Conservation (phyloP, 352 stramenopile species). For the Phytopythium litorale region DNA sequence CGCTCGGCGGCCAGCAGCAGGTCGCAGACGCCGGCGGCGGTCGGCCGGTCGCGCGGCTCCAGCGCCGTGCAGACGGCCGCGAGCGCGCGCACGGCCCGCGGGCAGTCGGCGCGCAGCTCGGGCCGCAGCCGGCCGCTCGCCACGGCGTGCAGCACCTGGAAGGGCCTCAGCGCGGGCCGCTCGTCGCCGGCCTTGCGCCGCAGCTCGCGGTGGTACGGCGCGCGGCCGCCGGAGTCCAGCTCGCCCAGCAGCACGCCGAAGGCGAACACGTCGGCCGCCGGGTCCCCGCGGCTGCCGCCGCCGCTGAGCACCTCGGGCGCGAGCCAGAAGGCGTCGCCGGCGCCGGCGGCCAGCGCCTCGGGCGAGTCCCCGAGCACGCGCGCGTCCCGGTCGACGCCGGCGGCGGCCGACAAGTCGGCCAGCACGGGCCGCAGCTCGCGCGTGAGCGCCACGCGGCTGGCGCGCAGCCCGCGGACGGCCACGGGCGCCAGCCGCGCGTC, state of each 20-base stretch:
- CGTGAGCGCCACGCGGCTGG: constrained; percentile 20
- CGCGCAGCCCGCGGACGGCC: constrained; percentile 19
- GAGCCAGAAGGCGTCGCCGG: constrained; percentile 25
- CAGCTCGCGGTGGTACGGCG: constrained; percentile 16
- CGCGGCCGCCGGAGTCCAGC: constrained; percentile 32
- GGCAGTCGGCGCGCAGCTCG: constrained; percentile 24
- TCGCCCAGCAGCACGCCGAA: constrained; percentile 52
- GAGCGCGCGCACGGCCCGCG: constrained; percentile 20
- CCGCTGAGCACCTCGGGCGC: constrained; percentile 56
- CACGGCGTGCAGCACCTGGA: constrained; percentile 30
- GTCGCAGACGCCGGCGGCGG: constrained; percentile 10
- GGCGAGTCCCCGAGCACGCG: constrained; percentile 8
- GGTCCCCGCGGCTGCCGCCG: constrained; percentile 19
- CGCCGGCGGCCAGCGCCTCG: constrained; percentile 18
- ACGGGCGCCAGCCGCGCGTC: background rate
- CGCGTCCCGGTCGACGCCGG: constrained; percentile 5
- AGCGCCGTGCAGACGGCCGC: constrained; percentile 28
- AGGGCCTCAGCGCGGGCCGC: constrained; percentile 13
- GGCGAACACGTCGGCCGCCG: constrained; percentile 64
- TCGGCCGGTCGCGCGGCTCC: constrained; percentile 23
- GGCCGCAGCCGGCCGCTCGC: constrained; percentile 25
- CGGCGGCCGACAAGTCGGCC: constrained; percentile 19
- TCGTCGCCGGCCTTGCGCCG: constrained; percentile 12
- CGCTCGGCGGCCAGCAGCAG: background rate
- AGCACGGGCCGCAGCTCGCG: constrained; percentile 19